phyloP scores from a whole-genome alignment of 2,329 filamentous ascomycete species.

The Colletotrichum sp. region DNA sequence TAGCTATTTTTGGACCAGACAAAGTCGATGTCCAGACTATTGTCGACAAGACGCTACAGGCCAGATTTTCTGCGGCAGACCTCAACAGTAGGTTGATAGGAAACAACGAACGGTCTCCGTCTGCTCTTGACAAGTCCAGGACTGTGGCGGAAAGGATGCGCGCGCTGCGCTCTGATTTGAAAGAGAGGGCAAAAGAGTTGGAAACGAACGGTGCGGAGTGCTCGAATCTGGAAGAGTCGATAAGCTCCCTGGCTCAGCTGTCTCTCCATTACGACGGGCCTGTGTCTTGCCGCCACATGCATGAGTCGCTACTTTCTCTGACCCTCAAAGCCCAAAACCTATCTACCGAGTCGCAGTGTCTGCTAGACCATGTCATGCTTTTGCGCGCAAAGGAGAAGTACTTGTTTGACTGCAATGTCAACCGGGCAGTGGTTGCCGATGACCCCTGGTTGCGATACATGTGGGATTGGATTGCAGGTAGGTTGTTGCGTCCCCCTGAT shows the following conservation, averaged over 20 bases:
- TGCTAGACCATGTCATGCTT: slow-evolving; percentile 64
- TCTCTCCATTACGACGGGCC: slow-evolving; percentile 40
- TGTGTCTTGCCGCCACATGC: slow-evolving; percentile 59
- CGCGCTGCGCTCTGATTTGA: slow-evolving; percentile 40
- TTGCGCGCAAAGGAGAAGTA: slow-evolving; percentile 67
- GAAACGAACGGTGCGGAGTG: slow-evolving; percentile 26
- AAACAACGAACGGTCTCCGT: slow-evolving; percentile 29
- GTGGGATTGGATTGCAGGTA: slow-evolving; percentile 79
- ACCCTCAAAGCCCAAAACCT: slow-evolving; percentile 51
- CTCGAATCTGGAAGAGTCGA: slow-evolving; percentile 26
- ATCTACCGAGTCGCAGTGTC: slow-evolving; percentile 54
- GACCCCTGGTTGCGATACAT: slow-evolving; percentile 78
- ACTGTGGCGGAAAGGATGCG: slow-evolving; percentile 56
- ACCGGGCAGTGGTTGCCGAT: slow-evolving; percentile 71
- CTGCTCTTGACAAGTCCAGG: slow-evolving; percentile 44
- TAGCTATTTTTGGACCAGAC: slow-evolving; percentile 63
- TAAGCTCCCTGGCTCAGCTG: slow-evolving; percentile 37
- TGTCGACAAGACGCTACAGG: slow-evolving; percentile 17
- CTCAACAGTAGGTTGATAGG: background rate
- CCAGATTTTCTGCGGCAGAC: slow-evolving; percentile 9
- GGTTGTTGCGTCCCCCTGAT: slow-evolving; percentile 28
- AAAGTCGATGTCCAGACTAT: slow-evolving; percentile 47
- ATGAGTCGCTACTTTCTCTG: slow-evolving; percentile 58
- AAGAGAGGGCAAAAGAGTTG: slow-evolving; percentile 15
- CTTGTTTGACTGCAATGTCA: slow-evolving; percentile 67